Percentiles rank a stretch among this genome's conserved stretches.
These are phyloP conservation scores for Annona cherimola DNA, from an alignment of 164 flowering plant species.

Conservation along the genomic window DNA sequence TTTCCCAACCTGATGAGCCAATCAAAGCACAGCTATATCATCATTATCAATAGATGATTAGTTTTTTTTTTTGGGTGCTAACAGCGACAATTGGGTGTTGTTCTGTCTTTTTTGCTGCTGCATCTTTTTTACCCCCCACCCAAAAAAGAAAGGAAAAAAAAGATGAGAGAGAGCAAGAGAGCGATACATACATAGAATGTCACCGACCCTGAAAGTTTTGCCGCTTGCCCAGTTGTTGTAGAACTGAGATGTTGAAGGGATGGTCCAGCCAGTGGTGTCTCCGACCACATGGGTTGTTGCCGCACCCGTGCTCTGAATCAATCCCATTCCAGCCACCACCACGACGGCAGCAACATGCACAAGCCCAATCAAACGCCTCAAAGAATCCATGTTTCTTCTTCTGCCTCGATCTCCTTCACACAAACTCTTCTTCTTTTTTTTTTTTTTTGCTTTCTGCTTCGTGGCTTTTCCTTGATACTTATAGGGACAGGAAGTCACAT, in stretches of 20 bases:
- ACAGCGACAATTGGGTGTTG: too few relatives aligned
- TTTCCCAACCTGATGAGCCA: too few relatives aligned
- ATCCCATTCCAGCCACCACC: slow-evolving; percentile 4
- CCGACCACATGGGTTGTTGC: slow-evolving; percentile 11
- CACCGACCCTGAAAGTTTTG: slow-evolving; percentile 14
- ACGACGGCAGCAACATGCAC: not conserved
- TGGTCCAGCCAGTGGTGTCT: slow-evolving; percentile 12
- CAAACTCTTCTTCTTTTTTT: slow-evolving; percentile 6
- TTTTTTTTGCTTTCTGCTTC: too few relatives aligned
- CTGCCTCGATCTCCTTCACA: slow-evolving; percentile 5
- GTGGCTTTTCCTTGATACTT: too few relatives aligned
- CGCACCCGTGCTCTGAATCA: slow-evolving; percentile 11
- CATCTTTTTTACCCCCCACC: too few relatives aligned
- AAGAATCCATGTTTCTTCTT: slow-evolving; percentile 12
- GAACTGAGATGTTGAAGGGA: slow-evolving; percentile 8
- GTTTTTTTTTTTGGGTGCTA: too few relatives aligned
- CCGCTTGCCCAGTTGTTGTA: slow-evolving; percentile 16
- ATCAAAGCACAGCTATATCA: too few relatives aligned
- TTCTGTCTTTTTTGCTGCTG: too few relatives aligned
- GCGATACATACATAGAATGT: slow-evolving; percentile 25
- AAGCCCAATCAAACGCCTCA: slow-evolving; percentile 7
- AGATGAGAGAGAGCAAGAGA: not conserved
- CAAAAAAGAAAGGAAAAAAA: not conserved
- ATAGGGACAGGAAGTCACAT: too few relatives aligned
- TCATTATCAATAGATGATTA: too few relatives aligned